A percentile compares a stretch with the other conserved stretches of the same genome.
Evolutionary conservation across 2,329 filamentous ascomycete species (phyloP).

Genomic region (Sclerotinia borealis): DNA sequence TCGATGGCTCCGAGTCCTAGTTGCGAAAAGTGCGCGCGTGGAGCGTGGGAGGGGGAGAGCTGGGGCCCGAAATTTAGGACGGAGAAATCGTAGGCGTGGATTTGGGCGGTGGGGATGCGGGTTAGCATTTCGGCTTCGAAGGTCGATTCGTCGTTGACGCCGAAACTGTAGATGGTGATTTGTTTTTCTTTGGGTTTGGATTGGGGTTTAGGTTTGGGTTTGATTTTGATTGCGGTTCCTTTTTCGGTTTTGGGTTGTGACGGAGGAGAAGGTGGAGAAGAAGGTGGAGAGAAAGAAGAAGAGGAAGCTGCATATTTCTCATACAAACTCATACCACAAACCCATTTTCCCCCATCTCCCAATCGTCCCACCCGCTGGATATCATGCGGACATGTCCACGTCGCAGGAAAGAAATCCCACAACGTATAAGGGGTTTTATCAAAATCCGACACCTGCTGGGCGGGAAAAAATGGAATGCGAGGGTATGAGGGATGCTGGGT

Average conservation of each 20-base stretch:
- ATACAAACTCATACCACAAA: conserved; percentile 38
- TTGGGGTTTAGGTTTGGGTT: conserved; percentile 10
- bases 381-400: conserved; percentile 38
- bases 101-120: conserved; percentile 34
- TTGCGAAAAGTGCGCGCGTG: conserved; percentile 34
- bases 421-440: conserved; percentile 32
- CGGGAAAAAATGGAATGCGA: conserved; percentile 25
- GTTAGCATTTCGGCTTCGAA: conserved; percentile 37
- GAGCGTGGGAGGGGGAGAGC: conserved; percentile 11
- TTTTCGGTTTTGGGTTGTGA: conserved; percentile 7
- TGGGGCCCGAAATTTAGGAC: conserved; percentile 32
- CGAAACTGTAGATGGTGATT: conserved; percentile 37
- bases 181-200: neutral
- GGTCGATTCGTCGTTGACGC: conserved; percentile 35
- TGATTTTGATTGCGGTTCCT: conserved; percentile 15
- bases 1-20: conserved; percentile 32
- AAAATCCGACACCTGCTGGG: conserved; percentile 20
- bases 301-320: conserved; percentile 21
- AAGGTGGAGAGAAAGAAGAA: neutral
- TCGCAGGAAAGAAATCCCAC: conserved; percentile 38
- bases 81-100: conserved; percentile 38
- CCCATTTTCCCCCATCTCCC: conserved; percentile 40
- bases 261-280: no score
- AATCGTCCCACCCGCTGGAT: conserved; percentile 36
- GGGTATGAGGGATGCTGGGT: conserved; percentile 19